Evolutionary conservation across 441 rosid genomes (phyloP).

Genomic region (Codiaeum variegatum): DNA sequence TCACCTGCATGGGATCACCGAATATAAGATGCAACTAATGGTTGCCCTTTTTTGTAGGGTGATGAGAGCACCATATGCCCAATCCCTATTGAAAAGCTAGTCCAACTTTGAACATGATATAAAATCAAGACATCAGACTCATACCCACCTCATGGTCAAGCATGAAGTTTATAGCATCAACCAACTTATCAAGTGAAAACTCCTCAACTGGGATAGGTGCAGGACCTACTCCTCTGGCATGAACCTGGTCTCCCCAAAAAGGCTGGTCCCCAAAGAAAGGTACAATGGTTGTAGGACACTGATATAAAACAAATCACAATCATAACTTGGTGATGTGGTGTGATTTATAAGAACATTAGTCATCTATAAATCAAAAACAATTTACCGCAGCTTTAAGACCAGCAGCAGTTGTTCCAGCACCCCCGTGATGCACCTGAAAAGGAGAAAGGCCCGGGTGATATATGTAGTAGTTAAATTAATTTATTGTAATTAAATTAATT

Average conservation of each 20-base stretch:
- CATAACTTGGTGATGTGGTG: background rate
- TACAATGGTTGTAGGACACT: slow-evolving; percentile 94
- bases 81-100: background rate
- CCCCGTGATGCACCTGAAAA: slow-evolving; percentile 95
- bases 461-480: background rate
- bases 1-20: slow-evolving; percentile 47
- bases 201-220: slow-evolving; percentile 85
- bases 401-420: slow-evolving; percentile 99
- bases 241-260: slow-evolving; percentile 92
- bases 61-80: too few species aligned
- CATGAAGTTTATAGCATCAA: slow-evolving; percentile 76
- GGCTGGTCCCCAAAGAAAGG: slow-evolving; percentile 99
- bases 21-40: background rate
- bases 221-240: slow-evolving; percentile 92
- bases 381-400: slow-evolving; percentile 93
- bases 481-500: too few species aligned
- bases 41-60: too few species aligned
- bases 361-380: background rate
- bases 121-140: background rate
- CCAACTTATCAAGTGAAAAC: slow-evolving; percentile 70
- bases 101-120: background rate
- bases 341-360: background rate
- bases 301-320: slow-evolving; percentile 4
- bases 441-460: background rate
- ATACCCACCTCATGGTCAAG: slow-evolving; percentile 53